A percentile compares a stretch with the other conserved stretches of the same genome.
Conservation (phyloP, 2,329 filamentous ascomycete species). For the Verticillium alfalfae region DNA sequence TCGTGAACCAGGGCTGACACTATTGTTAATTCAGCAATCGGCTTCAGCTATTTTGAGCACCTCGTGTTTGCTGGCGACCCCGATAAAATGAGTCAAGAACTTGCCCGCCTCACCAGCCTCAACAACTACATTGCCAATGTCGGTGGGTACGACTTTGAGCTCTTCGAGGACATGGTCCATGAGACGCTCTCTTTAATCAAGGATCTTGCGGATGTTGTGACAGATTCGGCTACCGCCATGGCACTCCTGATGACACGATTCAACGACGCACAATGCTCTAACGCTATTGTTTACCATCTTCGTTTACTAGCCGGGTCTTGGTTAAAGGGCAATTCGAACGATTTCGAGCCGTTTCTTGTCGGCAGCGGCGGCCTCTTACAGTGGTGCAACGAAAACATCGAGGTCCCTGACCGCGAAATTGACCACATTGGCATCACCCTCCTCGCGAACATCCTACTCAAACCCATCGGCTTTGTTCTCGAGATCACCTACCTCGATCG, state of each 20-base stretch:
- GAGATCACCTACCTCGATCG: slow-evolving; percentile 91
- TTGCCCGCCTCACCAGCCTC: slow-evolving; percentile 65
- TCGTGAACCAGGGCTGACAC: not conserved
- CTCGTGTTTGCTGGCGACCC: slow-evolving; percentile 62
- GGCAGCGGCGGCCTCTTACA: slow-evolving; percentile 53
- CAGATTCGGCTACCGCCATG: slow-evolving; percentile 52
- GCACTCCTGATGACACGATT: slow-evolving; percentile 58
- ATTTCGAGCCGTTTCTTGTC: slow-evolving; percentile 68
- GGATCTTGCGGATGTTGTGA: slow-evolving; percentile 54
- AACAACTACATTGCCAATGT: slow-evolving; percentile 64
- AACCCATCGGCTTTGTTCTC: slow-evolving; percentile 71
- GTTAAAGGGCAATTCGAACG: slow-evolving; percentile 67
- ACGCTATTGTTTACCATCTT: slow-evolving; percentile 78
- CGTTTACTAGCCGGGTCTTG: slow-evolving; percentile 79
- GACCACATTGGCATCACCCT: slow-evolving; percentile 82
- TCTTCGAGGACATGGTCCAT: slow-evolving; percentile 81
- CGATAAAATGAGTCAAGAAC: slow-evolving; percentile 53
- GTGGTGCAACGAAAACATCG: slow-evolving; percentile 67
- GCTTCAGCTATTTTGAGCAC: slow-evolving; percentile 88
- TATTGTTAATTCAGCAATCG: slow-evolving; percentile 59
- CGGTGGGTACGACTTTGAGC: slow-evolving; percentile 63
- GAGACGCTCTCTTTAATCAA: slow-evolving; percentile 65
- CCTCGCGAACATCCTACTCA: slow-evolving; percentile 72
- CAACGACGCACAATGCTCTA: slow-evolving; percentile 64
- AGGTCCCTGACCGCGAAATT: slow-evolving; percentile 75